Base-by-base conservation (phyloP, 192 early-diverging fungal species). In the Phycomyces nitens region DNA sequence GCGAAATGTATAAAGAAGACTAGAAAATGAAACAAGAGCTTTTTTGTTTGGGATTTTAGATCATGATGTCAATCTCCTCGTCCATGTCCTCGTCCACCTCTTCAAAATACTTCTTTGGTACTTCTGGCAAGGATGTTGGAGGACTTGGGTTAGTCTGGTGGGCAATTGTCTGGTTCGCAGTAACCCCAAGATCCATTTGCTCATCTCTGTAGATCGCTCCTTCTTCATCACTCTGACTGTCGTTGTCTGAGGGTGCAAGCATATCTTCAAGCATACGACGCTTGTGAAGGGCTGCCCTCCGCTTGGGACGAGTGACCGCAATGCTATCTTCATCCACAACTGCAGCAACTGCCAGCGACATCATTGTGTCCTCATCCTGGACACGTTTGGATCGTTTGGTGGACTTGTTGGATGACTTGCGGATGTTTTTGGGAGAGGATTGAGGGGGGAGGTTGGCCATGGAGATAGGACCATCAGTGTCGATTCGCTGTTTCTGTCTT, bases 11-110 rank as follows among this genome's bases (percentile, higher is more conserved):
- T 47, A 18, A 47, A 47, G 11, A 11, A n/a, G 3, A 10, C 8
- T 42, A n/a, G n/a, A n/a, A n/a, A n/a, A 42, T 42, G 14, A 14
- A 42, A 42, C 41, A 7, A 42, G 14, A 10, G 41, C 41, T 42
- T 47, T 47, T 47, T 47, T 14, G 3, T 47, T 47, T 47, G 44
- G 7, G 7, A 42, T 42, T 61, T 49, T 62, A 72, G 43, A 53
- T 58, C 64, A 75, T 69, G 38, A 75, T 75, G 57, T 75, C 73
- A 69, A 75, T 75, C 27, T 75, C 73, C 53, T 68, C 65, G 16
- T 75, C 73, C 43, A 65, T 58, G 2, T 75, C 72, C 47, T 51
- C 49, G 21, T 58, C 61, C 23, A 42, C 56, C 11, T 26, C 20
- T 50, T 26, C n/a, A n/a, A n/a, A n/a, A n/a, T n/a, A n/a, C 42